Evolutionary conservation across 257 asterid species (phyloP), one percentile per base, ranked within the genome.

Genomic region (Gentiana straminea): DNA sequence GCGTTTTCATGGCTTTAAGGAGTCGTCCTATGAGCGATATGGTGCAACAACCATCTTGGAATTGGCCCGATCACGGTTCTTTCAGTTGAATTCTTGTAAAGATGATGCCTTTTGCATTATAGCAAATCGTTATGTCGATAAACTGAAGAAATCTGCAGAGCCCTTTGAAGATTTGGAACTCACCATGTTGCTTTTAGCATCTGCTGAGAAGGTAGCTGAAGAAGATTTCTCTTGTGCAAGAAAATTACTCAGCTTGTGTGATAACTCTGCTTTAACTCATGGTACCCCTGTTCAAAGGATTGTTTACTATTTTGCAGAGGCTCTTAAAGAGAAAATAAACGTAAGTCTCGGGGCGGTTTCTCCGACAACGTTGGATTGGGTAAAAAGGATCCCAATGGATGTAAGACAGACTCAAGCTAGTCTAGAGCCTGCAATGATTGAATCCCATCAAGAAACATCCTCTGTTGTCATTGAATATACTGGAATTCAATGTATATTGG

Each of bases 271-370:
- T 7, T 71, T 74, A 4, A 66, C 52, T 11, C 41, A 39, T 3
- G 78, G 77, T 38, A 74, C 73, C 12, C 68, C 84, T 0, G 71
- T 72, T 1, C 84, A 71, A 57, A 74, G 79, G 61, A 48, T 47
- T 7, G 74, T 69, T 24, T 69, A 62, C 51, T 75, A 78, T 61
- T 78, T 78, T 33, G 51, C 78, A 2, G 66, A 74, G 63, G 81
- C 78, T 1, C 81, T 78, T 45, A 13, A 8, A 33, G 74, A 60
- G 69, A 74, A 65, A 51, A 74, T 78, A 15, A 54, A 66, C 3
- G 63, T 55, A 12, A 72, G 74, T 60, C 70, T 61, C 43, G 62
- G 75, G 51, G 35, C 13, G 54, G 11, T 35, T 9, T 49, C 35
- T 15, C 60, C 44, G 24, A 24, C 24, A 0, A 24, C 1, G 24